phyloP scores from a whole-genome alignment of 768 basidiomycete species.

The Rossbeevera mucosa region DNA sequence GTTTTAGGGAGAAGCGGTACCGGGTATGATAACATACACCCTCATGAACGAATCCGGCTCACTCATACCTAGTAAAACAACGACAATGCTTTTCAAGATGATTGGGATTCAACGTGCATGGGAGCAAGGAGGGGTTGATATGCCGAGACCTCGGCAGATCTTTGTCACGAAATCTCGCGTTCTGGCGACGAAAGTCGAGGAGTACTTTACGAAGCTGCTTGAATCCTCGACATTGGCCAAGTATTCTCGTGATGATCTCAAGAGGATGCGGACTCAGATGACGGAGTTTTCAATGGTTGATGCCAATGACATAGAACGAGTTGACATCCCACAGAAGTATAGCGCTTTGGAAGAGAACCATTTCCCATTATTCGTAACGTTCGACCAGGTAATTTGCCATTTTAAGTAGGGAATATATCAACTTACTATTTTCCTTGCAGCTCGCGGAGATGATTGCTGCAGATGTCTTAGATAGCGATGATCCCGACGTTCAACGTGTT shows the following conservation, averaged over 20 bases:
- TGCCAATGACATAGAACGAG: constrained; percentile 23
- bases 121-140: constrained; percentile 29
- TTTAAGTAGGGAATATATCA: not conserved
- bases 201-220: constrained; percentile 53
- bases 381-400: constrained; percentile 45
- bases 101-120: constrained; percentile 59
- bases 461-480: constrained; percentile 13
- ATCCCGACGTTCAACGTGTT: not conserved
- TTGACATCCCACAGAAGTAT: constrained; percentile 40
- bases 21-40: constrained; percentile 40
- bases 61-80: constrained; percentile 53
- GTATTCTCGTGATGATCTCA: constrained; percentile 38
- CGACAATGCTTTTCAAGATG: constrained; percentile 76
- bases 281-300: constrained; percentile 32
- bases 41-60: not conserved
- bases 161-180: constrained; percentile 69
- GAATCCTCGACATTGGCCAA: constrained; percentile 39
- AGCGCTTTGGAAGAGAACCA: constrained; percentile 54
- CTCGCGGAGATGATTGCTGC: constrained; percentile 25
- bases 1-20: constrained; percentile 72
- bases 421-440: constrained; percentile 8
- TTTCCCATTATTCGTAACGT: constrained; percentile 69
- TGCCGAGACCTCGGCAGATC: constrained; percentile 55
- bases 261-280: constrained; percentile 19
- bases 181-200: constrained; percentile 66